phyloP scores from a whole-genome alignment of 495 filamentous ascomycete species.

The Chlorociboria aeruginascens region DNA sequence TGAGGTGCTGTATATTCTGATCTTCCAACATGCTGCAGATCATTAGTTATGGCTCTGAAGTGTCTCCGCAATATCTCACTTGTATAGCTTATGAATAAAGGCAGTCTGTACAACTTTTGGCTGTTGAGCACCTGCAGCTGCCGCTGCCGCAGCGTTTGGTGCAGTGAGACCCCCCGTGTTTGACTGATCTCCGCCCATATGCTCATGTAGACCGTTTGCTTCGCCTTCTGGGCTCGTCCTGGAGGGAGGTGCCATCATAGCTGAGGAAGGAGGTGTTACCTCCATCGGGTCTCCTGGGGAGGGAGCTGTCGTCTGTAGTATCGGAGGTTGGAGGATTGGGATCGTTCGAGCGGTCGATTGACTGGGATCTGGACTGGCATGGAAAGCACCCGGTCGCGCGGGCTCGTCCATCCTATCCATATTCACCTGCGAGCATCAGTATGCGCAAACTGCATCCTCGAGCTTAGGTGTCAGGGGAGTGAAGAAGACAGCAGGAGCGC shows the following conservation, averaged over 20 bases:
- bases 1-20: constrained; percentile 79
- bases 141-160: constrained; percentile 35
- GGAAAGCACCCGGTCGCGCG: constrained; percentile 17
- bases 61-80: constrained; percentile 38
- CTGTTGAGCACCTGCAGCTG: constrained; percentile 79
- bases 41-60: constrained; percentile 25
- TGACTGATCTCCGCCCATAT: constrained; percentile 17
- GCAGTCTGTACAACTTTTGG: constrained; percentile 97
- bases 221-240: constrained; percentile 19
- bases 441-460: constrained; percentile 2
- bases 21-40: constrained; percentile 85
- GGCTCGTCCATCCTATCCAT: constrained; percentile 17
- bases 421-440: constrained; percentile 12
- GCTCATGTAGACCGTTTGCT: constrained; percentile 21
- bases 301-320: constrained; percentile 12
- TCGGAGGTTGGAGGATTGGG: constrained; percentile 16
- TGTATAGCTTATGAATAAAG: constrained; percentile 99
- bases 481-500: neutral
- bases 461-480: neutral
- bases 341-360: constrained; percentile 16
- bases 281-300: constrained; percentile 21
- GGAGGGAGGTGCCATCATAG: constrained; percentile 17
- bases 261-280: constrained; percentile 12
- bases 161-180: constrained; percentile 16
- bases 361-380: constrained; percentile 7